phyloP scores from a whole-genome alignment of 306 rosid species.

The Rubus parviflorus region DNA sequence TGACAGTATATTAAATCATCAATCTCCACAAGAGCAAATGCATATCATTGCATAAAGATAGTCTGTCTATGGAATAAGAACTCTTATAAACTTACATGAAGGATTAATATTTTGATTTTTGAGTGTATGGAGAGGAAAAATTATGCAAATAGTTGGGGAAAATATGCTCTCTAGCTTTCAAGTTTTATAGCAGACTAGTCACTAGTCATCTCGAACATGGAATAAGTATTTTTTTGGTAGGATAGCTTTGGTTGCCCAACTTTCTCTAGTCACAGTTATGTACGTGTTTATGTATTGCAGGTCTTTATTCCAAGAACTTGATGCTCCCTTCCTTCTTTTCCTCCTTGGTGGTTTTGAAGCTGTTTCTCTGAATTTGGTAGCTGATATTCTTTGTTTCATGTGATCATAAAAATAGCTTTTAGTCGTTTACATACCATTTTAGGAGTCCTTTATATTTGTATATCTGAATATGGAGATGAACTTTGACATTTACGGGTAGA shows the following conservation, averaged over 20 bases:
- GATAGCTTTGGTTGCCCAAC: not conserved
- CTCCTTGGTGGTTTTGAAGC: slow-evolving; percentile 17
- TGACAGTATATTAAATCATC: not conserved
- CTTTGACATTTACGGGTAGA: not conserved
- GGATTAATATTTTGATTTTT: not conserved
- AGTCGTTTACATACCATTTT: not conserved
- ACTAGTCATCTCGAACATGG: too few species aligned
- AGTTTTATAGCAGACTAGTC: too few species aligned
- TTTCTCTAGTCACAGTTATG: not conserved
- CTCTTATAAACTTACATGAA: not conserved
- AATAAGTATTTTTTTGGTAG: too few species aligned
- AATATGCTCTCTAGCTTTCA: not conserved
- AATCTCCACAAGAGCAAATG: not conserved
- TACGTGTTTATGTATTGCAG: slow-evolving; percentile 3
- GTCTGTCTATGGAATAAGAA: not conserved
- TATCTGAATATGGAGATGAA: not conserved
- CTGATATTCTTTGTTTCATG: not conserved
- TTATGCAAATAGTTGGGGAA: not conserved
- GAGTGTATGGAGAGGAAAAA: not conserved
- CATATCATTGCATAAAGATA: not conserved
- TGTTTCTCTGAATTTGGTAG: slow-evolving; percentile 16
- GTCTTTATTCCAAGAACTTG: slow-evolving; percentile 26
- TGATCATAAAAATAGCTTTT: not conserved
- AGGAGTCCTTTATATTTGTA: not conserved
- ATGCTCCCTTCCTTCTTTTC: slow-evolving; percentile 34